Percentiles rank a stretch among this genome's conserved stretches.
Evolutionary conservation across 352 stramenopile species (phyloP).

Genomic region (Pythium periplocum): DNA sequence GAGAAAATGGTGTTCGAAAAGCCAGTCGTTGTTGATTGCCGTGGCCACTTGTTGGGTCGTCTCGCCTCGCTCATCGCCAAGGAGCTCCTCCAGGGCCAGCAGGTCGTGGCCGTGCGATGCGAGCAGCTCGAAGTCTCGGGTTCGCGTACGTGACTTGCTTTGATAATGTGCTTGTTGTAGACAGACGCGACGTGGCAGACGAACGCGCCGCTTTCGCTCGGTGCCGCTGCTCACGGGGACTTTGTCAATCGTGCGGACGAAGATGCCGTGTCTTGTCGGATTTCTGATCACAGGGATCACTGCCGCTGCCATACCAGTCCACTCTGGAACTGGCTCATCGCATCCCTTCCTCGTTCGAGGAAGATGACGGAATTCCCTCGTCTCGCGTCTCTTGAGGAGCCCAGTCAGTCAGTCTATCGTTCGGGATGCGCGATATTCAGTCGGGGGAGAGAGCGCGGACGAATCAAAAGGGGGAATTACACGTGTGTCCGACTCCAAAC

Average conservation of each 20-base stretch:
- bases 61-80: constrained; percentile 98
- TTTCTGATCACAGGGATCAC: too few species aligned
- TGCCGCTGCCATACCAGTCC: too few species aligned
- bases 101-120: constrained; percentile 97
- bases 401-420: neutral
- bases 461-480: constrained; percentile 2
- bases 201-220: too few species aligned
- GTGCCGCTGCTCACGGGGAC: too few species aligned
- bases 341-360: constrained; percentile 1
- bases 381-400: neutral
- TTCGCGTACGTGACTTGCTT: constrained; percentile 77
- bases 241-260: too few species aligned
- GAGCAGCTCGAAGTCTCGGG: constrained; percentile 99
- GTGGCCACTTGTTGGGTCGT: constrained; percentile 97
- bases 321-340: neutral
- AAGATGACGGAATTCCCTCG: constrained; percentile 4
- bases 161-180: too few species aligned
- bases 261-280: too few species aligned
- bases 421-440: neutral
- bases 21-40: constrained; percentile 97
- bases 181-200: too few species aligned
- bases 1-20: constrained; percentile 92
- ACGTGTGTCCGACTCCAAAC: constrained; percentile 33
- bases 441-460: constrained; percentile 2
- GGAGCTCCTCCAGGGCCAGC: constrained; percentile 98